Base-by-base conservation (phyloP, 345 rosid genomes). In the Adansonia digitata region DNA sequence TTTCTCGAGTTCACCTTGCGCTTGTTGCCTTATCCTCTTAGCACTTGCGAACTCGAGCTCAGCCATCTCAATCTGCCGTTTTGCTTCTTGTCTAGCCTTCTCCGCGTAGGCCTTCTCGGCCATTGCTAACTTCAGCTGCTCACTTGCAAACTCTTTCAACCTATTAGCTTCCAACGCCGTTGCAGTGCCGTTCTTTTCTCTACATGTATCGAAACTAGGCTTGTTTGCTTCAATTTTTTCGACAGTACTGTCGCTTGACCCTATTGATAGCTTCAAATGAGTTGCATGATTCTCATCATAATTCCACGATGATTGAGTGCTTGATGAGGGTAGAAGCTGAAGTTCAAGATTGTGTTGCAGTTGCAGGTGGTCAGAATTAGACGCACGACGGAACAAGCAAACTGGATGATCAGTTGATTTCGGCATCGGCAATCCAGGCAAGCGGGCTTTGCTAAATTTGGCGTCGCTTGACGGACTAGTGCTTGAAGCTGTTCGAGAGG, bases 401-500 rank as follows among this genome's bases (percentile, higher is more conserved):
- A 75, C 73, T n/a, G n/a, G n/a, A 17, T 74, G 77, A 5, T 77
- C 82, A 31, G 56, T 59, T 51, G 81, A 71, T 56, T 71, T 83
- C 0, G 35, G 80, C 10, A 78, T 37, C 0, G 77, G 80, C 60
- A 82, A 7, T 13, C 81, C 82, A 0, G 77, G 62, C 59, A 81
- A 77, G 8, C 82, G 80, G 15, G 85, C 72, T 20, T 77, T 77
- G 66, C 80, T 79, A 70, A 89, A 88, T 83, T 85, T 88, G 17
- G 91, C 86, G 53, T 91, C 97, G 42, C 90, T 81, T 5, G 92
- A 87, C 0, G 91, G 95, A 69, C 92, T 92, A 1, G 94, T 78
- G 79, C 90, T 90, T 15, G 97, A 92, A 20, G 90, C 92, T 2
- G 92, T 81, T 79, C 92, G 81, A 40, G 97, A 90, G 26, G 91